Percentiles rank a stretch among this genome's conserved stretches.
phyloP scores from a whole-genome alignment of 345 rosid genomes.

The Isatis tinctoria region DNA sequence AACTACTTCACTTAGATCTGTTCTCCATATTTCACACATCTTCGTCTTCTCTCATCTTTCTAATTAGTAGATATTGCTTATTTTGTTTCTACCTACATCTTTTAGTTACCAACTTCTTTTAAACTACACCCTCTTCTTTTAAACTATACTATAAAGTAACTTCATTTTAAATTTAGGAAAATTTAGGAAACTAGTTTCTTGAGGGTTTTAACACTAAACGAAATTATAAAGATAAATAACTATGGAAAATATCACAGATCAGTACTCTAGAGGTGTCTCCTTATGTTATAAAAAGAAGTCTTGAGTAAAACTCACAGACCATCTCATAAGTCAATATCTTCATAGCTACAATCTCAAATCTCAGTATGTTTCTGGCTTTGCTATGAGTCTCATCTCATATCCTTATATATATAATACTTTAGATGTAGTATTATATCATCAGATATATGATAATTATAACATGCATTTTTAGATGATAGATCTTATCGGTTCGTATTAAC shows the following conservation, averaged over 20 bases:
- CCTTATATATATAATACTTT: background rate
- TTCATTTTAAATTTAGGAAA: background rate
- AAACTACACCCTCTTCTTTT: background rate
- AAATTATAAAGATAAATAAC: background rate
- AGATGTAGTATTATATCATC: background rate
- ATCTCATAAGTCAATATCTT: background rate
- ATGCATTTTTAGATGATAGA: background rate
- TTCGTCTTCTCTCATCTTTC: background rate
- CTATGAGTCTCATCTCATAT: background rate
- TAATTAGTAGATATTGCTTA: background rate
- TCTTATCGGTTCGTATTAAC: background rate
- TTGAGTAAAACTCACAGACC: background rate
- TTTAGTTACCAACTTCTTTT: background rate
- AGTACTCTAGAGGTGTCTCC: background rate
- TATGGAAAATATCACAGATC: background rate
- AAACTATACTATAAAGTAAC: background rate
- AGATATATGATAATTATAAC: background rate
- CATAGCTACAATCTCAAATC: background rate
- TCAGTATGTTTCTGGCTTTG: background rate
- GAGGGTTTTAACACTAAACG: background rate
- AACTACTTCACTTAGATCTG: conserved; percentile 21
- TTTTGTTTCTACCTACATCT: background rate
- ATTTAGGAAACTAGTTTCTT: background rate
- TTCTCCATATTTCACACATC: conserved; percentile 15
- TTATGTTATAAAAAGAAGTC: background rate